Conservation (phyloP, 805 yeast genomes). For the Millerozyma miso region DNA sequence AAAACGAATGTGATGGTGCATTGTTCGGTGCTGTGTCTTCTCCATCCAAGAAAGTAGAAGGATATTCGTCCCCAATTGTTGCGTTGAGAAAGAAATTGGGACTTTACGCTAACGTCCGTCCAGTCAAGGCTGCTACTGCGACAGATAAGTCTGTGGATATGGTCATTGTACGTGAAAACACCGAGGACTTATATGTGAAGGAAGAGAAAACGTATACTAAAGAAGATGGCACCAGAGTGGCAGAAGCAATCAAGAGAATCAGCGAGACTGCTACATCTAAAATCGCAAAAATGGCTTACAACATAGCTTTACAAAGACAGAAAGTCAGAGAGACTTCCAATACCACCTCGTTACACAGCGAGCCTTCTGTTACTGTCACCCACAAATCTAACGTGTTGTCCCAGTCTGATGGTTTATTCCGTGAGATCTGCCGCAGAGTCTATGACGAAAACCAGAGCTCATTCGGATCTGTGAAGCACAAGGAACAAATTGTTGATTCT, state of each 20-base stretch:
- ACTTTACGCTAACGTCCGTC: constrained; percentile 94
- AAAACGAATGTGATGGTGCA: constrained; percentile 90
- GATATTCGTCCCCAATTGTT: constrained; percentile 97
- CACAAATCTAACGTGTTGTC: constrained; percentile 96
- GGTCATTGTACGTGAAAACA: constrained; percentile 98
- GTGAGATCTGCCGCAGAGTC: constrained; percentile 72
- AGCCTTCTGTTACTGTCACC: constrained; percentile 80
- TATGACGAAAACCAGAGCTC: constrained; percentile 54
- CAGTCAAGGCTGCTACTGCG: constrained; percentile 89
- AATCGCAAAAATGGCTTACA: constrained; percentile 88
- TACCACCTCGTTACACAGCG: constrained; percentile 27
- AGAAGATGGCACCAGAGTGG: constrained; percentile 81
- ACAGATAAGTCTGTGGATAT: constrained; percentile 88
- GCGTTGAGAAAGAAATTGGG: constrained; percentile 97
- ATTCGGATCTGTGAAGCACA: constrained; percentile 61
- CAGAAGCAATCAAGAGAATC: constrained; percentile 97
- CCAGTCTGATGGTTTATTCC: constrained; percentile 90
- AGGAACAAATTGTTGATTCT: constrained; percentile 97
- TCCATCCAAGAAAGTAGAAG: constrained; percentile 89
- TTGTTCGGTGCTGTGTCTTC: constrained; percentile 96
- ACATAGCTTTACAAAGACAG: constrained; percentile 90
- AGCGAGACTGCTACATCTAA: constrained; percentile 79
- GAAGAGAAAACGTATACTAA: constrained; percentile 76
- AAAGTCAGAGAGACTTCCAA: constrained; percentile 55
- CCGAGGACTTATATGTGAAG: constrained; percentile 95